Evolutionary conservation across 2,329 filamentous ascomycete genomes (phyloP).

Genomic region (Monosporascus sp.): DNA sequence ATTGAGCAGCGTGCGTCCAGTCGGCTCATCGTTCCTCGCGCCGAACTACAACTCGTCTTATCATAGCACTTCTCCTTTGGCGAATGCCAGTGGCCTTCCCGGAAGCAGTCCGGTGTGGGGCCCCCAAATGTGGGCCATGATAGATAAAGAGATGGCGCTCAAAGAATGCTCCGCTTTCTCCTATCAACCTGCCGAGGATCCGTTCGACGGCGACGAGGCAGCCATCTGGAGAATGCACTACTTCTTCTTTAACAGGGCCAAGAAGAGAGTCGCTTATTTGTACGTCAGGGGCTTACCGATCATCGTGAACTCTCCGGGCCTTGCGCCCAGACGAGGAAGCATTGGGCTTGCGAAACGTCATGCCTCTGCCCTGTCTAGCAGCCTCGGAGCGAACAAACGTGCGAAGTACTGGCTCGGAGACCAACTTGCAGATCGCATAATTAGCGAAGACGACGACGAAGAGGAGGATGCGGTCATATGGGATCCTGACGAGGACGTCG

Average conservation of each 20-base stretch:
- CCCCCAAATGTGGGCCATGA: slow-evolving; percentile 82
- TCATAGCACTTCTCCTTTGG: slow-evolving; percentile 30
- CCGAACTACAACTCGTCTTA: slow-evolving; percentile 35
- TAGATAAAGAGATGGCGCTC: slow-evolving; percentile 92
- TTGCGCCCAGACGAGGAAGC: slow-evolving; percentile 23
- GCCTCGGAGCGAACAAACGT: slow-evolving; percentile 64
- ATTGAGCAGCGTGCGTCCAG: slow-evolving; percentile 77
- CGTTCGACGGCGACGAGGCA: slow-evolving; percentile 85
- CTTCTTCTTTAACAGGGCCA: slow-evolving; percentile 92
- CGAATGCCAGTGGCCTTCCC: slow-evolving; percentile 33
- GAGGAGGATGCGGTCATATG: slow-evolving; percentile 41
- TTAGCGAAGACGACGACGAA: slow-evolving; percentile 40
- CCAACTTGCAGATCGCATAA: slow-evolving; percentile 43
- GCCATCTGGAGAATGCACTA: slow-evolving; percentile 95
- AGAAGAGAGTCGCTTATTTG: slow-evolving; percentile 90
- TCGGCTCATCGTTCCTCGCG: slow-evolving; percentile 31
- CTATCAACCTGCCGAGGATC: slow-evolving; percentile 83
- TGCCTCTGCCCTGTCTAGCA: slow-evolving; percentile 20
- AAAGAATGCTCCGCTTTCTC: slow-evolving; percentile 85
- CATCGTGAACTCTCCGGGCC: slow-evolving; percentile 39
- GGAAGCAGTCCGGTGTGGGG: slow-evolving; percentile 66
- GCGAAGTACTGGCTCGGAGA: slow-evolving; percentile 86
- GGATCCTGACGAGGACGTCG: slow-evolving; percentile 54
- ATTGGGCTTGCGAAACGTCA: slow-evolving; percentile 24
- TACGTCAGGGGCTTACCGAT: slow-evolving; percentile 85